These are phyloP conservation scores for Syzygium aromaticum DNA, from an alignment of 345 rosid species.

Conservation along the genomic window DNA sequence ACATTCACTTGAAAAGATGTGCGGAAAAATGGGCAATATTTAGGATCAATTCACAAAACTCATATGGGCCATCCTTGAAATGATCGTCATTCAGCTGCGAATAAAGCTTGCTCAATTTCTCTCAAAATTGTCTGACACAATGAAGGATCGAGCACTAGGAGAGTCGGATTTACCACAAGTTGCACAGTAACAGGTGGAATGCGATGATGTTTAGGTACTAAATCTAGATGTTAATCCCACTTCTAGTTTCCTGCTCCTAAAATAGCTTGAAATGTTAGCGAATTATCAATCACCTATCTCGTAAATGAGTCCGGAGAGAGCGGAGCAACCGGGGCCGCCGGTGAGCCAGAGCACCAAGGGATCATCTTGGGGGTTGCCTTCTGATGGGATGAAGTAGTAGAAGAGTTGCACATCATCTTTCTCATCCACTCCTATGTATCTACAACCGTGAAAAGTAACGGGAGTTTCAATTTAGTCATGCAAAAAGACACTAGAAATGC, in stretches of 20 bases:
- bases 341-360: constrained; percentile 34
- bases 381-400: constrained; percentile 25
- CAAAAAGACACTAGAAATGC: background rate
- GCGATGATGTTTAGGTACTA: background rate
- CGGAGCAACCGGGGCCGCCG: constrained; percentile 32
- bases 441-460: background rate
- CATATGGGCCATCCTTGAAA: background rate
- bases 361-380: constrained; percentile 13
- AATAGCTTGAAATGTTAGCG: background rate
- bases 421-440: constrained; percentile 23
- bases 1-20: background rate
- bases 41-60: background rate
- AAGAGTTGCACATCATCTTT: constrained; percentile 22
- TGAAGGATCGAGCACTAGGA: background rate
- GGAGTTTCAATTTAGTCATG: background rate
- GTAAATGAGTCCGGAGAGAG: constrained; percentile 18
- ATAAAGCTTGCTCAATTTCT: background rate
- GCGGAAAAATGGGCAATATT: background rate
- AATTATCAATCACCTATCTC: constrained; percentile 15
- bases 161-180: background rate
- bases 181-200: background rate
- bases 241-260: background rate
- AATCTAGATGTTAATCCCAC: background rate
- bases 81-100: background rate
- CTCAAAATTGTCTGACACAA: background rate